A percentile compares a stretch with the other conserved stretches of the same genome.
phyloP scores from a whole-genome alignment of 495 filamentous ascomycete species.

The Talaromyces wortmannii region DNA sequence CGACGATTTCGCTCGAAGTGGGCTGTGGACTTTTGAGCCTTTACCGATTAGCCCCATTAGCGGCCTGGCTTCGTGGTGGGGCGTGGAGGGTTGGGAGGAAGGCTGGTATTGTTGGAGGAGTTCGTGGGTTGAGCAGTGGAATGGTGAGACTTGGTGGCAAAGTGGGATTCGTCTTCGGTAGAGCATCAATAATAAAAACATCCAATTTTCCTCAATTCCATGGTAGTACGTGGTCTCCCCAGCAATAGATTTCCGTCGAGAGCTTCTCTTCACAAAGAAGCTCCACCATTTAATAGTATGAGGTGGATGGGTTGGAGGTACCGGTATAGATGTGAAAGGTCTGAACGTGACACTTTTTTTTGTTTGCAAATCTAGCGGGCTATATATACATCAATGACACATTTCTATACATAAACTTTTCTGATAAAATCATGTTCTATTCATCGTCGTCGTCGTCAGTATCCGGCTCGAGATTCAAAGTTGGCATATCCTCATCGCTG shows the following conservation, averaged over 20 bases:
- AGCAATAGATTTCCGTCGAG: no score
- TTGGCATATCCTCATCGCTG: conserved; percentile 43
- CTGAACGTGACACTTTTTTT: no score
- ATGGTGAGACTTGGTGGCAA: conserved; percentile 56
- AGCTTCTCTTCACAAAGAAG: no score
- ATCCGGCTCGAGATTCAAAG: conserved; percentile 39
- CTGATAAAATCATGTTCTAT: not conserved
- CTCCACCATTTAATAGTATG: no score
- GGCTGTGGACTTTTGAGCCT: conserved; percentile 62
- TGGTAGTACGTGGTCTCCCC: no score
- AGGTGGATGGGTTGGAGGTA: no score
- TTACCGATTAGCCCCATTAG: conserved; percentile 50
- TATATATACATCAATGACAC: conserved; percentile 8
- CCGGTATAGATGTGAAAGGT: no score
- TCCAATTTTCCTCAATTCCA: no score
- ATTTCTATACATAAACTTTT: conserved; percentile 6
- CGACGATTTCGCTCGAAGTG: conserved; percentile 57
- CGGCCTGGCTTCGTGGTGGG: conserved; percentile 31
- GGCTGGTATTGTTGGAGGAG: conserved; percentile 53
- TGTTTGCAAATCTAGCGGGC: no score
- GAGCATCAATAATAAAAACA: no score
- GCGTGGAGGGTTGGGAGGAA: conserved; percentile 37
- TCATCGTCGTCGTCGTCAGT: conserved; percentile 26
- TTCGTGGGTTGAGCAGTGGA: conserved; percentile 42
- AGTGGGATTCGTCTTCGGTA: conserved; percentile 36